Conservation (phyloP, 257 asterid genomes). For the Ehretia macrophylla region DNA sequence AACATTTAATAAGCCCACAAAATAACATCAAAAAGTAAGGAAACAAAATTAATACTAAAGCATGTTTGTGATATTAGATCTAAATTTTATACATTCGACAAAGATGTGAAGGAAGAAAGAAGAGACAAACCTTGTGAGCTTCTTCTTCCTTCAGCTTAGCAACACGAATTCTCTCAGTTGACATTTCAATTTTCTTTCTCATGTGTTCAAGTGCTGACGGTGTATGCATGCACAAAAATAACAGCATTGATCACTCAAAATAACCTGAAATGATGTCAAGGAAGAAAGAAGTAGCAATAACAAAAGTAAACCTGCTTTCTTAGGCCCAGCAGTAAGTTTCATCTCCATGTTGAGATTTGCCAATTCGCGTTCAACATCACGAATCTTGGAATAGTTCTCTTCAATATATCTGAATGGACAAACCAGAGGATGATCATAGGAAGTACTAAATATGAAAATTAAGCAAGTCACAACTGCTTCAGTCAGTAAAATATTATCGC, state of each 20-base stretch:
- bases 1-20: no score
- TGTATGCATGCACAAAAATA: slow-evolving; percentile 8
- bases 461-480: not conserved
- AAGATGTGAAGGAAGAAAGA: not conserved
- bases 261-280: slow-evolving; percentile 1
- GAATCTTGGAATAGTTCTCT: slow-evolving; percentile 87
- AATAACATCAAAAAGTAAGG: no score
- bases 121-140: slow-evolving; percentile 58
- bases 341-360: slow-evolving; percentile 75
- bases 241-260: slow-evolving; percentile 6
- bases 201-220: slow-evolving; percentile 86
- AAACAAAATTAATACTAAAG: no score
- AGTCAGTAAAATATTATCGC: no score
- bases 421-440: no score
- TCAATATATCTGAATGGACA: slow-evolving; percentile 63
- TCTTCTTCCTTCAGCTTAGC: slow-evolving; percentile 84
- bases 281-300: slow-evolving; percentile 9
- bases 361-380: slow-evolving; percentile 94
- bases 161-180: slow-evolving; percentile 66
- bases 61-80: no score
- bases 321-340: slow-evolving; percentile 97
- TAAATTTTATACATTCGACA: no score
- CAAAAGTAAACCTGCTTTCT: slow-evolving; percentile 62
- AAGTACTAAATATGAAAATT: not conserved
- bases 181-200: slow-evolving; percentile 81